A percentile compares a stretch with the other conserved stretches of the same genome.
Evolutionary conservation across 805 yeast genomes (phyloP).

Genomic region (Candida caryicola): DNA sequence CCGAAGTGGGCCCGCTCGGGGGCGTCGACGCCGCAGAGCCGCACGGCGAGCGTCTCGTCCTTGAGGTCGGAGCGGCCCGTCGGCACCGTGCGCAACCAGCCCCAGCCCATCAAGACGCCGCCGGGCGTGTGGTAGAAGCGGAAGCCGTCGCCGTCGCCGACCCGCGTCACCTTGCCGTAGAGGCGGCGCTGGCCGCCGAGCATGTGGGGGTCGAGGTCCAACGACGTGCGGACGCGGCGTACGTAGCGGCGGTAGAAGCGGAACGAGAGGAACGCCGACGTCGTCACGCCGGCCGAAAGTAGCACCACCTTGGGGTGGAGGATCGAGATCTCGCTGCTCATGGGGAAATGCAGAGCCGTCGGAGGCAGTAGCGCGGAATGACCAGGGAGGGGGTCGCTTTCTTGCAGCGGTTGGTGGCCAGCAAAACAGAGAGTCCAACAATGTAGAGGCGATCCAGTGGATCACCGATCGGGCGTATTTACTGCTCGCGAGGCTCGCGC

Average conservation of each 20-base stretch:
- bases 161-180: slow-evolving; percentile 78
- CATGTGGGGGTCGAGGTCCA: slow-evolving; percentile 37
- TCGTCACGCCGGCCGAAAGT: slow-evolving; percentile 34
- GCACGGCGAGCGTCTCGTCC: slow-evolving; percentile 70
- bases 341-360: no score
- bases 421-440: no score
- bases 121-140: slow-evolving; percentile 93
- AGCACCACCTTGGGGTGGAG: slow-evolving; percentile 40
- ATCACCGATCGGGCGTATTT: no score
- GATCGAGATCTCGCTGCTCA: slow-evolving; percentile 12
- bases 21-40: slow-evolving; percentile 93
- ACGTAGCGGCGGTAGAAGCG: slow-evolving; percentile 33
- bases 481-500: no score
- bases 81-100: slow-evolving; percentile 77
- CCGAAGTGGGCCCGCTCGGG: slow-evolving; percentile 96
- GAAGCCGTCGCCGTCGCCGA: slow-evolving; percentile 95
- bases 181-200: slow-evolving; percentile 26
- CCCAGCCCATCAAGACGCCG: slow-evolving; percentile 87
- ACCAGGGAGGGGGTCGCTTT: no score
- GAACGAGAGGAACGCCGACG: slow-evolving; percentile 26
- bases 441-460: no score
- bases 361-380: no score
- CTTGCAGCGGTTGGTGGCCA: no score
- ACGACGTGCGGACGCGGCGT: slow-evolving; percentile 32
- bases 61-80: slow-evolving; percentile 44